Percentiles rank a stretch among this genome's conserved stretches.
These are phyloP conservation scores for Rhizopogon roseolus DNA, from an alignment of 768 basidiomycete genomes.

Conservation along the genomic window DNA sequence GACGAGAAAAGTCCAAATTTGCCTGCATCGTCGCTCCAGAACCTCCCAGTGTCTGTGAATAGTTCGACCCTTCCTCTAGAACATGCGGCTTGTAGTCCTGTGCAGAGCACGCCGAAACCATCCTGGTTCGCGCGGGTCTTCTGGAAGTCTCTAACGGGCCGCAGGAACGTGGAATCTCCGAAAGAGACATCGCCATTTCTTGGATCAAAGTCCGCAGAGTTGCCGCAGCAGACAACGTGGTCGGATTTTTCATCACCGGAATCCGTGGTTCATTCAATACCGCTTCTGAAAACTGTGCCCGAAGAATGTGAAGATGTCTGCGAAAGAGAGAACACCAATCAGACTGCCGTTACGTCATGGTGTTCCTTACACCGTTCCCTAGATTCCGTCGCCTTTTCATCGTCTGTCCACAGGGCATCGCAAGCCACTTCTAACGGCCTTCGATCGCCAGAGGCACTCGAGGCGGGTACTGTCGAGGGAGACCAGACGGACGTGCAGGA, in stretches of 20 bases:
- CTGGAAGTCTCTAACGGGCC: neutral
- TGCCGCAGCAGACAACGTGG: conserved; percentile 22
- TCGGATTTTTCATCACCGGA: conserved; percentile 20
- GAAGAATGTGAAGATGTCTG: conserved; percentile 23
- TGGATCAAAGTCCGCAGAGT: neutral
- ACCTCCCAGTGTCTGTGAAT: neutral
- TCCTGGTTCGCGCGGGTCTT: neutral
- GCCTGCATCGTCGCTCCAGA: neutral
- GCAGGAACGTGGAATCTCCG: neutral
- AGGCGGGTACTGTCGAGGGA: neutral
- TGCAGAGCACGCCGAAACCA: neutral
- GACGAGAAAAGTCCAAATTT: neutral
- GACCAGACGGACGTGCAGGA: conserved; percentile 9
- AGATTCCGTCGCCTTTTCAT: conserved; percentile 5
- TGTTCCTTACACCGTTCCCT: conserved; percentile 10
- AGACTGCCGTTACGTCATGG: conserved; percentile 8
- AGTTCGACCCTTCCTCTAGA: neutral
- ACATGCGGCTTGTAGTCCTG: neutral
- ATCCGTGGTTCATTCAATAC: conserved; percentile 15
- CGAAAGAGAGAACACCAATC: conserved; percentile 16
- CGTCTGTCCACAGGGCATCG: neutral
- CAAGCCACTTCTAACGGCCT: neutral
- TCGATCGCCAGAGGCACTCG: neutral
- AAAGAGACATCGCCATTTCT: neutral
- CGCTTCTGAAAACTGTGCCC: conserved; percentile 20